phyloP scores from a whole-genome alignment of 192 early-diverging fungal genomes.

The Coemansia sp. region DNA sequence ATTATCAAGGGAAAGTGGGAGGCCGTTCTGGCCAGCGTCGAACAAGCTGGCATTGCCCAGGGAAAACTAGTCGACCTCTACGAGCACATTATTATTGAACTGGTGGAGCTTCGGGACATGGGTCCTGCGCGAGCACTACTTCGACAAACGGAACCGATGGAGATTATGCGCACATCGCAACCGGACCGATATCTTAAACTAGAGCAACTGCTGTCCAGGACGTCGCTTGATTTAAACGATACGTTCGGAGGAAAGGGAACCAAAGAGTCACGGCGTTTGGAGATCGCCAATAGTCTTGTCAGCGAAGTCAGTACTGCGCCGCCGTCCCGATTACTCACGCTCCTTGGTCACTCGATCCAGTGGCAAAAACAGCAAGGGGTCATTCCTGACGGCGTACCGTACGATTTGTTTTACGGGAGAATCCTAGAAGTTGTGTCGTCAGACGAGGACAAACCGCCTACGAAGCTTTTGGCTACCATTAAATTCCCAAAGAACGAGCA shows the following conservation, averaged over 20 bases:
- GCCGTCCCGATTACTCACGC: conserved; percentile 77
- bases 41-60: conserved; percentile 67
- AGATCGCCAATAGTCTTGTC: conserved; percentile 68
- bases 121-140: conserved; percentile 82
- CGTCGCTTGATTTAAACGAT: conserved; percentile 63
- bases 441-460: conserved; percentile 75
- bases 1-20: conserved; percentile 89
- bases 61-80: conserved; percentile 83
- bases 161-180: conserved; percentile 70
- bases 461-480: conserved; percentile 74
- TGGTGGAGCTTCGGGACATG: conserved; percentile 82
- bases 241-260: conserved; percentile 24
- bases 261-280: conserved; percentile 73
- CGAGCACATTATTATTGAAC: conserved; percentile 89
- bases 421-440: conserved; percentile 59
- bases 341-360: conserved; percentile 86
- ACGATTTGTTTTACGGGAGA: conserved; percentile 82
- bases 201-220: conserved; percentile 73
- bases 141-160: conserved; percentile 91
- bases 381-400: conserved; percentile 67
- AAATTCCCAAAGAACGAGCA: conserved; percentile 94
- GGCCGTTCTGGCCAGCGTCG: conserved; percentile 72
- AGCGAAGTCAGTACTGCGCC: conserved; percentile 56
- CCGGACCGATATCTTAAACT: conserved; percentile 83
- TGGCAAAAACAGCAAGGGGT: conserved; percentile 87